phyloP scores from a whole-genome alignment of 345 rosid genomes.

The Mallotus nudiflorus region DNA sequence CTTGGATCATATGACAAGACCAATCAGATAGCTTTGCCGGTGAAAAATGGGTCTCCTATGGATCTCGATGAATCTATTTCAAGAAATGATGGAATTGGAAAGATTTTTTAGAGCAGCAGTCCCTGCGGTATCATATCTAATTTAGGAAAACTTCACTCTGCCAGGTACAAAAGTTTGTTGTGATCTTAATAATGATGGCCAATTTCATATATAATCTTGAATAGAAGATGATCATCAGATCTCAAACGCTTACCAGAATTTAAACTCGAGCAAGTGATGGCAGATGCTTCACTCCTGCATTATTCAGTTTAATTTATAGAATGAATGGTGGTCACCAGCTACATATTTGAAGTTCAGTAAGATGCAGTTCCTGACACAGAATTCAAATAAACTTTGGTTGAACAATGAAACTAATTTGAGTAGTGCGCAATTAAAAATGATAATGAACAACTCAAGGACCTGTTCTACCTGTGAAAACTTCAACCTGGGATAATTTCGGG shows the following conservation, averaged over 20 bases:
- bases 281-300: too few species aligned
- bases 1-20: slow-evolving; percentile 80
- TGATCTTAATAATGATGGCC: too few species aligned
- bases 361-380: background rate
- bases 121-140: background rate
- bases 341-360: background rate
- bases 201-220: too few species aligned
- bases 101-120: slow-evolving; percentile 63
- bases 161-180: too few species aligned
- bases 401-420: background rate
- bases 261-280: too few species aligned
- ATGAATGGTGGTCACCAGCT: too few species aligned
- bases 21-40: slow-evolving; percentile 60
- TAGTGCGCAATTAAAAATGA: background rate
- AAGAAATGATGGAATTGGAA: slow-evolving; percentile 66
- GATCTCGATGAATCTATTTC: slow-evolving; percentile 74
- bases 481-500: background rate
- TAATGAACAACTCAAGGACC: too few species aligned
- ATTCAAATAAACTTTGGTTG: background rate
- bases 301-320: too few species aligned
- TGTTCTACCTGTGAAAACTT: background rate
- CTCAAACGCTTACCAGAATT: too few species aligned
- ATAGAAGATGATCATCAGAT: too few species aligned
- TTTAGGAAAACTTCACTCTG: too few species aligned
- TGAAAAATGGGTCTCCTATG: slow-evolving; percentile 69